Evolutionary conservation across 192 early-diverging fungal genomes (phyloP), one percentile per base, ranked within the genome.

Genomic region (Coemansia sp.): DNA sequence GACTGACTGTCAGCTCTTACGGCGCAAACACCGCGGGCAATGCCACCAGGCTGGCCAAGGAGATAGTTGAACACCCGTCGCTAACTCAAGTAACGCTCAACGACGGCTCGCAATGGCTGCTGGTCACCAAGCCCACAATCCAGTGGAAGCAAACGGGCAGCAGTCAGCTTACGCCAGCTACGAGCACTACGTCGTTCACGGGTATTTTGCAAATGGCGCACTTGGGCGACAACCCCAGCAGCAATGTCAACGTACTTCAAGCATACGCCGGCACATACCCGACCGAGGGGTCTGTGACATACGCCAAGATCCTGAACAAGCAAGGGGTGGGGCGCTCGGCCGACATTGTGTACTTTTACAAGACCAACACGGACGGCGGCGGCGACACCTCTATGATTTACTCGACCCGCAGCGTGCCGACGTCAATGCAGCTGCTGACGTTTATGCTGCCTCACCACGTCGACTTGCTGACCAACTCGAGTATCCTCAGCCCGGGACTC

Each of bases 381-480:
- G 65, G 68, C 46, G 65, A 67, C 45, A 61, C 75, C 0, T 61
- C 56, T 1, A 12, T 32, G 12, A 59, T 75, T 1, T 77, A 72
- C 56, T 63, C 46, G 22, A 13, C 75, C 0, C 2, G 12, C 12
- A 24, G 27, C 13, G 80, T 68, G 17, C 36, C 59, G 6, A 44
- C 72, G 1, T 56, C 74, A 0, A 62, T 71, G 71, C 68, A 76
- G 53, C 62, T 87, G 4, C 59, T 86, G 45, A 65, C 78, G 50
- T 66, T 87, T 48, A 61, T 74, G 51, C 74, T 85, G 61, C 81
- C 81, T 15, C 86, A 87, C 53, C 86, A 87, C 69, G 71, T 77
- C n/a, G 73, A 80, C 56, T 10, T 62, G 10, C 61, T 77, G 39
- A 17, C 53, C n/a, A 42, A 29, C 9, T 53, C 31, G n/a, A n/a